These are phyloP conservation scores for Spergularia azorica DNA, from an alignment of 179 eudicot species.

Conservation along the genomic window DNA sequence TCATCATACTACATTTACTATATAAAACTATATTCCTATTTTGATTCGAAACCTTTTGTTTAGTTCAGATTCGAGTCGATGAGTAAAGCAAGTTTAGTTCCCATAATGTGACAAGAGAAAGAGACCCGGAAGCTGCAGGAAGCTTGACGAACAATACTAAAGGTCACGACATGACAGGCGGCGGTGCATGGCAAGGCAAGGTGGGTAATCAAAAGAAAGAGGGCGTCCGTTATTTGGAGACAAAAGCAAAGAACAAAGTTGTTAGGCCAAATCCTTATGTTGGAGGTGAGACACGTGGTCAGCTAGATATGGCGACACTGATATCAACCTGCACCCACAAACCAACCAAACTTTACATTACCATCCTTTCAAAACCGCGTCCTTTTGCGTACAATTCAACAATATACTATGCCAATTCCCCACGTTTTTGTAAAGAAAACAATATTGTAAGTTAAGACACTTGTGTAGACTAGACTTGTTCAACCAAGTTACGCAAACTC, in stretches of 20 bases:
- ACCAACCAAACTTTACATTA: not conserved
- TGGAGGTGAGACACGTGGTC: slow-evolving; percentile 5
- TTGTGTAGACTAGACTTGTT: not conserved
- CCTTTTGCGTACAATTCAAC: not conserved
- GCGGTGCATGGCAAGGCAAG: too few relatives aligned
- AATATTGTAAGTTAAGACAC: not conserved
- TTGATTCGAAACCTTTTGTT: too few relatives aligned
- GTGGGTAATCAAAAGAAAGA: not conserved
- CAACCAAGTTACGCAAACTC: not conserved
- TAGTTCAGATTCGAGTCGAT: too few relatives aligned
- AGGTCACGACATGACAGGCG: not conserved
- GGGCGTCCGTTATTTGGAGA: not conserved
- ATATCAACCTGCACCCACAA: slow-evolving; percentile 28
- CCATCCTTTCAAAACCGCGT: not conserved
- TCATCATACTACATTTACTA: too few relatives aligned
- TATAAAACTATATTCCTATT: too few relatives aligned
- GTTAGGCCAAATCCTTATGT: slow-evolving; percentile 10
- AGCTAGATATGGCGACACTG: slow-evolving; percentile 19
- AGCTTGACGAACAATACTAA: too few relatives aligned
- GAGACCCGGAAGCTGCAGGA: not conserved
- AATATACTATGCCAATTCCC: not conserved
- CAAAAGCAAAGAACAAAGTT: not conserved
- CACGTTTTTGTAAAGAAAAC: not conserved
- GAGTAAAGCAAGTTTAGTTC: too few relatives aligned
- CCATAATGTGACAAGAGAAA: not conserved